Evolutionary conservation across 2,329 filamentous ascomycete species (phyloP), one percentile per base, ranked within the genome.

Genomic region (Penicillium brevicompactum): DNA sequence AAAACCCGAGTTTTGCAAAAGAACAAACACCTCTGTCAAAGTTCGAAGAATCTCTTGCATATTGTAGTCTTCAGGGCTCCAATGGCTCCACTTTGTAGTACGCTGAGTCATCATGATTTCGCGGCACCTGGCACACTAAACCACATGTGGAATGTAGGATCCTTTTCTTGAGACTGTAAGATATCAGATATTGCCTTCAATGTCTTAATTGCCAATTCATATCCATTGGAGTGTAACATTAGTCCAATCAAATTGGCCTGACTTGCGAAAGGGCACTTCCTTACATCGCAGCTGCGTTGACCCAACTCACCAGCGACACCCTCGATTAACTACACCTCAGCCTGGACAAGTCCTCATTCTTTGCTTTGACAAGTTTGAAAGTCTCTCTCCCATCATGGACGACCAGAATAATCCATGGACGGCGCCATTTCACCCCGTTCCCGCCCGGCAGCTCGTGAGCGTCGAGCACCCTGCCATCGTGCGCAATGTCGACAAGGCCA

Each of bases 381-480:
- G 9, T 9, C 22, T 18, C 18, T 24, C 5, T 9, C 16, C 10
- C 3, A 47, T 2, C 14, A 71, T 71, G 69, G 61, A 67, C 3
- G 51, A 63, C 6, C 48, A 59, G 11, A 59, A 60, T 14, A 58
- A 50, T 13, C 46, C 61, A 4, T 59, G 70, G 52, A 74, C 69
- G 38, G 77, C 78, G 31, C 79, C 82, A 1, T 79, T 77, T 67
- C 82, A 82, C 65, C 56, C 67, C 8, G 76, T 88, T 38, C 82
- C 84, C 2, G 63, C 72, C 37, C 76, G 79, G 57, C 75, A 79
- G 49, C 75, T 89, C 46, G 78, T 87, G 51, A 81, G 80, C 57
- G 78, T 90, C 45, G 87, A 90, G 67, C 87, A 89, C 72, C 87
- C 87, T 49, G 85, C 84, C 67, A 80, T 88, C 51, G 74, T 89